Percentiles rank a stretch among this genome's conserved stretches.
phyloP scores from a whole-genome alignment of 371 early-diverging fungal species.

The Capillidium heterosporum region DNA sequence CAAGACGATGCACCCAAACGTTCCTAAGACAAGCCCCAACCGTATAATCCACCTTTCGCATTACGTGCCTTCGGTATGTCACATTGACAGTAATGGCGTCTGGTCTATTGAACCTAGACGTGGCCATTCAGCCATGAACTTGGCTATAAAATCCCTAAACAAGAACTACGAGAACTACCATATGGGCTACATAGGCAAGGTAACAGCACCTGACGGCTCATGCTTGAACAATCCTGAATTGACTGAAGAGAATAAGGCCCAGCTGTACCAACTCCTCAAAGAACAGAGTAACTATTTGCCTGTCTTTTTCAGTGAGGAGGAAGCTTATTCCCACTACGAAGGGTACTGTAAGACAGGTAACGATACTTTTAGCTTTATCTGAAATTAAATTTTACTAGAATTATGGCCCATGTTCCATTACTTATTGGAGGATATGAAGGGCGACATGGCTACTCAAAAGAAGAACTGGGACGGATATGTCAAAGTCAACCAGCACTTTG shows the following conservation, averaged over 20 bases:
- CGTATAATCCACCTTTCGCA: slow-evolving; percentile 3
- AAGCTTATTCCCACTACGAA: slow-evolving; percentile 62
- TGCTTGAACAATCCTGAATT: slow-evolving; percentile 12
- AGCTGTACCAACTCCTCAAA: slow-evolving; percentile 18
- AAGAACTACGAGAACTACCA: slow-evolving; percentile 29
- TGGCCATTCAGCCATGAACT: slow-evolving; percentile 60
- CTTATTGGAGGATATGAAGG: slow-evolving; percentile 73
- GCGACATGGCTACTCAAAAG: slow-evolving; percentile 33
- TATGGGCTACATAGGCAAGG: slow-evolving; percentile 46
- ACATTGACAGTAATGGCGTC: neutral
- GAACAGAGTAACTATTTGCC: slow-evolving; percentile 42
- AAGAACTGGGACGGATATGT: slow-evolving; percentile 73
- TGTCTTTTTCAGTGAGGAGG: slow-evolving; percentile 53
- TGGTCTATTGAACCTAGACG: slow-evolving; percentile 22
- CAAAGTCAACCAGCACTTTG: slow-evolving; percentile 70
- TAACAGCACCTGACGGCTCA: slow-evolving; percentile 22
- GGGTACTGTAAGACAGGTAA: slow-evolving; percentile 80
- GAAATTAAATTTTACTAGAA: slow-evolving; percentile 16
- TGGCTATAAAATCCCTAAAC: slow-evolving; percentile 37
- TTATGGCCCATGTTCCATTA: slow-evolving; percentile 98
- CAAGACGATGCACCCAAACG: too few relatives aligned
- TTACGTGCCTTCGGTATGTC: slow-evolving; percentile 2
- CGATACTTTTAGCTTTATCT: slow-evolving; percentile 2
- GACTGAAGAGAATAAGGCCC: slow-evolving; percentile 16
- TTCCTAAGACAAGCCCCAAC: neutral